These are phyloP conservation scores for Leishmania aethiopica DNA, from an alignment of 208 protist species.

Conservation along the genomic window DNA sequence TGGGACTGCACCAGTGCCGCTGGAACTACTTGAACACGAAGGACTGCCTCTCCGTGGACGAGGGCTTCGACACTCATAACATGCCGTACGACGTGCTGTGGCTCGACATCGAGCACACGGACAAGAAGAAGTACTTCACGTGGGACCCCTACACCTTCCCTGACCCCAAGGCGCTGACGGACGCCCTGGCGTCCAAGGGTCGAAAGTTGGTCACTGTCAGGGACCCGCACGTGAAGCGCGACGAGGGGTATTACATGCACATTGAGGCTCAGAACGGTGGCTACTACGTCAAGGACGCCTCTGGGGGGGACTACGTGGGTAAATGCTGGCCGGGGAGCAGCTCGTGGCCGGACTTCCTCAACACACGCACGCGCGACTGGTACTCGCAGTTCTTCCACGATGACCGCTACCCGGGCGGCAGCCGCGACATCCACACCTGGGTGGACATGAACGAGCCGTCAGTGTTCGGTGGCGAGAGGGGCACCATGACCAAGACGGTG, in stretches of 20 bases:
- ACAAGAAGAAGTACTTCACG: conserved; percentile 98
- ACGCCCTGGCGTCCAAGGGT: conserved; percentile 89
- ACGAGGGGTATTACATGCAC: conserved; percentile 83
- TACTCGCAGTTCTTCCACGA: conserved; percentile 93
- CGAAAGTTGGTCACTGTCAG: conserved; percentile 97
- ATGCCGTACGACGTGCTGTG: conserved; percentile 99
- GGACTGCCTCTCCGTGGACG: conserved; percentile 90
- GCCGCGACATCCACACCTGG: conserved; percentile 96
- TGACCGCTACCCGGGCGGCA: conserved; percentile 89
- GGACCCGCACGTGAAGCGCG: conserved; percentile 98
- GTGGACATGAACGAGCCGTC: conserved; percentile 99
- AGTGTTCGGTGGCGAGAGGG: conserved; percentile 96
- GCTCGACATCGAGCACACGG: conserved; percentile 99
- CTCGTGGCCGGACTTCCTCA: conserved; percentile 96
- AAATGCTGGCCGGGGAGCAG: conserved; percentile 97
- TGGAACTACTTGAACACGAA: conserved; percentile 97
- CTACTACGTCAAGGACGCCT: conserved; percentile 91
- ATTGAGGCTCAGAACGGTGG: conserved; percentile 63
- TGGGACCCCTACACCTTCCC: conserved; percentile 97
- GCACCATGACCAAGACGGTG: conserved; percentile 95
- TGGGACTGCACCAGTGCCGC: conserved; percentile 98
- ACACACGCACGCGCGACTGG: conserved; percentile 91
- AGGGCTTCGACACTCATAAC: conserved; percentile 94
- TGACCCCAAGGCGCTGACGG: conserved; percentile 89
- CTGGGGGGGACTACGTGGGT: conserved; percentile 90